These are phyloP conservation scores for Rugosomyces carneus DNA, from an alignment of 1,284 basidiomycete genomes.

Conservation along the genomic window DNA sequence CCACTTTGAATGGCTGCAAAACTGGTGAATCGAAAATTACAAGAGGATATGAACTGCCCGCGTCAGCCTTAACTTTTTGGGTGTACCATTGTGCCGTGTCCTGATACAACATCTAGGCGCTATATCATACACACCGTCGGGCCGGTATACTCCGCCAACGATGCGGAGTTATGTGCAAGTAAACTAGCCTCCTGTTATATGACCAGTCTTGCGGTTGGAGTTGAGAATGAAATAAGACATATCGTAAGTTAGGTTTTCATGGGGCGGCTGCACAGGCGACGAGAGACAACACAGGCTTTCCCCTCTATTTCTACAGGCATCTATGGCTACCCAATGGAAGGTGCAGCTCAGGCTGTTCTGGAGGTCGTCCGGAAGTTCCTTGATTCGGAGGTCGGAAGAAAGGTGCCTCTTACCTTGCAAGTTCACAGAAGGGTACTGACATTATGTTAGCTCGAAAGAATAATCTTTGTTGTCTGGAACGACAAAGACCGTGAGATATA, in stretches of 20 bases:
- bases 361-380: slow-evolving; percentile 51
- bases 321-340: slow-evolving; percentile 71
- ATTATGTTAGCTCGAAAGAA: slow-evolving; percentile 51
- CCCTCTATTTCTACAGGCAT: slow-evolving; percentile 77
- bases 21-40: slow-evolving; percentile 87
- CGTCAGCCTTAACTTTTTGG: slow-evolving; percentile 39
- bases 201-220: slow-evolving; percentile 58
- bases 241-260: slow-evolving; percentile 43
- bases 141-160: slow-evolving; percentile 57
- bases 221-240: slow-evolving; percentile 53
- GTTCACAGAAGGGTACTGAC: not conserved
- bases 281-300: slow-evolving; percentile 50
- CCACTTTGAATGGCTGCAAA: slow-evolving; percentile 65
- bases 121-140: slow-evolving; percentile 90
- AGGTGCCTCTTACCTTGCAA: slow-evolving; percentile 31
- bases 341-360: slow-evolving; percentile 69
- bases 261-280: not conserved
- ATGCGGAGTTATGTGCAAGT: slow-evolving; percentile 40
- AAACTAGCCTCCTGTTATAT: slow-evolving; percentile 72
- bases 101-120: slow-evolving; percentile 37
- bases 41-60: slow-evolving; percentile 61
- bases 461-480: slow-evolving; percentile 72
- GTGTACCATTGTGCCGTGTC: not conserved
- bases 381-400: slow-evolving; percentile 44
- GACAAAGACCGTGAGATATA: slow-evolving; percentile 59